Conservation (phyloP, 1,139 yeast species). For the Sugiyamaella novakii region DNA sequence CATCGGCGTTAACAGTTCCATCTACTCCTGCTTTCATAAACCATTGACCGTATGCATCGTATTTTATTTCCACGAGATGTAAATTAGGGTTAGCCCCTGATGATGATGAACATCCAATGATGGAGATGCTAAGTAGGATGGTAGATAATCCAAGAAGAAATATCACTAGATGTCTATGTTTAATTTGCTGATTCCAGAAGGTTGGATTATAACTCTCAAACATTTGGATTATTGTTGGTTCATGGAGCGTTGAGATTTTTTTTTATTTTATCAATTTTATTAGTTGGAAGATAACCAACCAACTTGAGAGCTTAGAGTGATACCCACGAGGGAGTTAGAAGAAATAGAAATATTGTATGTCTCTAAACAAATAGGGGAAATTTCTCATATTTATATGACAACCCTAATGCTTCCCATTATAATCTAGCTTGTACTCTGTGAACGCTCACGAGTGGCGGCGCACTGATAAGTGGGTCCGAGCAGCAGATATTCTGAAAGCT, state of each 20-base stretch:
- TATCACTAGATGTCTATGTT: slow-evolving; percentile 30
- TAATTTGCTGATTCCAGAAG: slow-evolving; percentile 22
- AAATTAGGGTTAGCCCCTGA: slow-evolving; percentile 29
- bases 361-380: too few relatives aligned
- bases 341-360: too few relatives aligned
- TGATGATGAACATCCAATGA: slow-evolving; percentile 33
- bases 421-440: not conserved
- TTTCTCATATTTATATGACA: slow-evolving; percentile 2
- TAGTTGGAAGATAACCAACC: too few relatives aligned
- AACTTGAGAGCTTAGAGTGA: too few relatives aligned
- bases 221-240: too few relatives aligned
- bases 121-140: slow-evolving; percentile 30
- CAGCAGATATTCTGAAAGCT: not conserved
- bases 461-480: slow-evolving; percentile 11
- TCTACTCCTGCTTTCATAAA: slow-evolving; percentile 22
- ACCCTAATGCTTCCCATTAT: not conserved
- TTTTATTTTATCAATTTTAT: too few relatives aligned
- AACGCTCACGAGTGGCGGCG: slow-evolving; percentile 4
- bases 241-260: too few relatives aligned
- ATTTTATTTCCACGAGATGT: slow-evolving; percentile 32
- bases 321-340: too few relatives aligned
- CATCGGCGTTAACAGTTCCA: slow-evolving; percentile 31
- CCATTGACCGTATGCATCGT: slow-evolving; percentile 27
- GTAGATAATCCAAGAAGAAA: slow-evolving; percentile 30
- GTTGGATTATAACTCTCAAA: slow-evolving; percentile 9